Percentiles rank a stretch among this genome's conserved stretches.
Conservation (phyloP, 2,329 filamentous ascomycete species). For the Claviceps arundinis region DNA sequence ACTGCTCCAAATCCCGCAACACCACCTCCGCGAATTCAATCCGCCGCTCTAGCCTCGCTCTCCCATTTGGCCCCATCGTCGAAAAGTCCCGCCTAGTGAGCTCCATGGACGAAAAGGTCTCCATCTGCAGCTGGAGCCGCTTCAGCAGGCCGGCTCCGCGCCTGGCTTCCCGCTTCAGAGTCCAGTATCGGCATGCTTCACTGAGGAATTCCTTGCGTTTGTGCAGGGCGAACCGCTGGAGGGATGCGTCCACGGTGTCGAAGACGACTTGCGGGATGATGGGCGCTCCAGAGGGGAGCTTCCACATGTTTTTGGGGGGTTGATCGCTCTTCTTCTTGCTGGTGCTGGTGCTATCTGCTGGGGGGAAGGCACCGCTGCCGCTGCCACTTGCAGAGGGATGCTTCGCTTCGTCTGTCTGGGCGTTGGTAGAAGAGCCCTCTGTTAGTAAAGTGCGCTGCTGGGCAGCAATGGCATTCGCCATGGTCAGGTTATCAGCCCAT, state of each 20-base stretch:
- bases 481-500: slow-evolving; percentile 83
- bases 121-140: slow-evolving; percentile 84
- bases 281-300: slow-evolving; percentile 83
- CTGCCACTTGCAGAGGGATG: slow-evolving; percentile 40
- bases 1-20: slow-evolving; percentile 61
- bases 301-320: slow-evolving; percentile 48
- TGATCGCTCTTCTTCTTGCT: slow-evolving; percentile 57
- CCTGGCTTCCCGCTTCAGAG: slow-evolving; percentile 83
- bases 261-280: slow-evolving; percentile 85
- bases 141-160: slow-evolving; percentile 86
- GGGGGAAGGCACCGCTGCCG: slow-evolving; percentile 31
- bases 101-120: slow-evolving; percentile 95
- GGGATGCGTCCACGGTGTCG: slow-evolving; percentile 69
- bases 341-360: slow-evolving; percentile 20
- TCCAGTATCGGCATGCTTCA: slow-evolving; percentile 96
- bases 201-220: slow-evolving; percentile 87
- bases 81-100: slow-evolving; percentile 89
- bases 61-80: slow-evolving; percentile 80
- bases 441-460: slow-evolving; percentile 49
- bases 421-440: slow-evolving; percentile 58
- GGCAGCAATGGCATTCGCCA: slow-evolving; percentile 69
- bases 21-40: slow-evolving; percentile 78
- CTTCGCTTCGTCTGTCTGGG: slow-evolving; percentile 73
- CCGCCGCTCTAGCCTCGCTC: slow-evolving; percentile 61
- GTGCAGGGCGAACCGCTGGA: slow-evolving; percentile 65